Percentiles rank a stretch among this genome's conserved stretches.
phyloP scores from a whole-genome alignment of 768 basidiomycete species.

The Sporobolomyces phaffii region DNA sequence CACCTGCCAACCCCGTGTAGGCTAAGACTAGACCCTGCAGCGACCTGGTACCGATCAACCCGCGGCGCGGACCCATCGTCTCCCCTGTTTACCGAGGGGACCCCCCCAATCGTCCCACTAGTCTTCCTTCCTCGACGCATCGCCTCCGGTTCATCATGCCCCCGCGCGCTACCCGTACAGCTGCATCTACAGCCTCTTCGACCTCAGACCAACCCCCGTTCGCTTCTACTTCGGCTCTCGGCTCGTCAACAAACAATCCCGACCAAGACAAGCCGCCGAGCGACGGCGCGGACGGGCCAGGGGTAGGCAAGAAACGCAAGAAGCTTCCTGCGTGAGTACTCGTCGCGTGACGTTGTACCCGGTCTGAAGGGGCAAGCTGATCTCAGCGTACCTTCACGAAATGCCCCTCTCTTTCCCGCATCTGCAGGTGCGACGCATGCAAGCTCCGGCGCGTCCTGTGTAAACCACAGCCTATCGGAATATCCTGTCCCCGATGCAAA shows the following conservation, averaged over 20 bases:
- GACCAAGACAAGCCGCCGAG: background rate
- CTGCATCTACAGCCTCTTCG: background rate
- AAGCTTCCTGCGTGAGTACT: constrained; percentile 16
- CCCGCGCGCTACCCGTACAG: constrained; percentile 1
- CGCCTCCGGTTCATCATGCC: background rate
- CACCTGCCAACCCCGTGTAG: too few relatives aligned
- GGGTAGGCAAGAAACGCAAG: constrained; percentile 16
- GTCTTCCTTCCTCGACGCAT: background rate
- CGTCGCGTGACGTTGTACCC: background rate
- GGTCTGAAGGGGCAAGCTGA: background rate
- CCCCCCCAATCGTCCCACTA: background rate
- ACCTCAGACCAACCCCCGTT: background rate
- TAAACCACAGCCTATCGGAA: constrained; percentile 21
- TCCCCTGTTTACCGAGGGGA: background rate
- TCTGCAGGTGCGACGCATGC: constrained; percentile 31
- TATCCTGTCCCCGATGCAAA: constrained; percentile 28
- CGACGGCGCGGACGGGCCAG: background rate
- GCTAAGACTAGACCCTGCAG: too few relatives aligned
- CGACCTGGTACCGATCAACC: too few relatives aligned
- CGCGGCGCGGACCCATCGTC: background rate
- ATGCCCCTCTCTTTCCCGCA: background rate
- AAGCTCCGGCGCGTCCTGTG: constrained; percentile 33
- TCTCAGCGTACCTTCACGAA: too few relatives aligned
- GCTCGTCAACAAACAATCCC: background rate
- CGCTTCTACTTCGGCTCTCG: background rate